A percentile compares a stretch with the other conserved stretches of the same genome.
phyloP scores from a whole-genome alignment of 257 asterid species.

The Verbena officinalis region DNA sequence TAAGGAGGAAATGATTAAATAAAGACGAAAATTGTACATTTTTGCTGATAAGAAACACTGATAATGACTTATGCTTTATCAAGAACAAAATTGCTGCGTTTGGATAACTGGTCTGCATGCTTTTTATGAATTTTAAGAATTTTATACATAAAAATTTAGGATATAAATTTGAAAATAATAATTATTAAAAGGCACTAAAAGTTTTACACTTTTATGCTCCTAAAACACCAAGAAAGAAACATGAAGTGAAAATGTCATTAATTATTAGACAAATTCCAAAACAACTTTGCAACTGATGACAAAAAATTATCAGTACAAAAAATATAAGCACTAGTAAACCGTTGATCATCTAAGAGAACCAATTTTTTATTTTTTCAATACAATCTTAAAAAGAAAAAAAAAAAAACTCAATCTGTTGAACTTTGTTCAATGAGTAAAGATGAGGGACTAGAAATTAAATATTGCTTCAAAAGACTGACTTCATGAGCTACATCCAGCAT shows the following conservation, averaged over 20 bases:
- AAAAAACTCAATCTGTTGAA: conserved; percentile 20
- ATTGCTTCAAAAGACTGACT: conserved; percentile 55
- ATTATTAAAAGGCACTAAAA: too few species aligned
- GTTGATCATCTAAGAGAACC: neutral
- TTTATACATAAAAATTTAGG: too few species aligned
- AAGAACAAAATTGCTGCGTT: conserved; percentile 26
- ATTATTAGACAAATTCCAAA: conserved; percentile 2
- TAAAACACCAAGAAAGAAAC: too few species aligned
- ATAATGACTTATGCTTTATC: neutral
- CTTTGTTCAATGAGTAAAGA: conserved; percentile 38
- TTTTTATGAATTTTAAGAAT: too few species aligned
- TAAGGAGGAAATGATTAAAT: neutral
- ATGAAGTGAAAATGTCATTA: too few species aligned
- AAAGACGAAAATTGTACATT: neutral
- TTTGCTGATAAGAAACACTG: conserved; percentile 19
- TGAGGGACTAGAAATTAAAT: conserved; percentile 43
- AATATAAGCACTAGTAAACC: neutral
- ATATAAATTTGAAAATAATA: too few species aligned
- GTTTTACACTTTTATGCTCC: too few species aligned
- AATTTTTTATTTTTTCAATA: neutral
- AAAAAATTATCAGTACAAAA: neutral
- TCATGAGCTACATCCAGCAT: conserved; percentile 79
- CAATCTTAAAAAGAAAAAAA: neutral
- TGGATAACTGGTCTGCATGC: conserved; percentile 29
- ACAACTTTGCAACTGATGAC: neutral